These are phyloP conservation scores for Pseudogymnoascus sp. DNA, from an alignment of 2,329 filamentous ascomycete species.

Conservation along the genomic window DNA sequence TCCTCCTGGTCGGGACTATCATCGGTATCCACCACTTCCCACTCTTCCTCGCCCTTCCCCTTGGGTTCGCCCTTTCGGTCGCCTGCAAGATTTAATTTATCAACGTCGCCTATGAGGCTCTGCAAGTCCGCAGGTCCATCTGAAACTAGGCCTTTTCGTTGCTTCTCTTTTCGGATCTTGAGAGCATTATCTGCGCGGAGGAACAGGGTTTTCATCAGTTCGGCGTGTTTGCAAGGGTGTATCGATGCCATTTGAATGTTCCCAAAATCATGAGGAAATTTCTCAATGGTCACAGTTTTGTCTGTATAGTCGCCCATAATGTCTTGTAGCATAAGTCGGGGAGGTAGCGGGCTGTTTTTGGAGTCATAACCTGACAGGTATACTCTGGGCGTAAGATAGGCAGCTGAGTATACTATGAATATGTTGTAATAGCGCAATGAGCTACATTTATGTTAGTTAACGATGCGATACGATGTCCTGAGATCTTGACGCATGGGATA, in stretches of 20 bases:
- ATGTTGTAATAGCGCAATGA: too few relatives aligned
- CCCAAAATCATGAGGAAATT: slow-evolving; percentile 75
- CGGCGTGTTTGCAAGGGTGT: slow-evolving; percentile 93
- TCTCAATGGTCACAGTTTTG: slow-evolving; percentile 96
- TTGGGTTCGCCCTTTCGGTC: neutral
- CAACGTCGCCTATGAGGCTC: too few relatives aligned
- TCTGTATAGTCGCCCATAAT: slow-evolving; percentile 95
- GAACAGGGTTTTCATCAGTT: slow-evolving; percentile 94
- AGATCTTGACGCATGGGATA: slow-evolving; percentile 11
- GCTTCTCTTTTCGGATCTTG: slow-evolving; percentile 77
- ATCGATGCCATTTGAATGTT: slow-evolving; percentile 85
- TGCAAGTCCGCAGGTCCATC: slow-evolving; percentile 46
- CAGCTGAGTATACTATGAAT: slow-evolving; percentile 73
- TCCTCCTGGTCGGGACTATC: slow-evolving; percentile 59
- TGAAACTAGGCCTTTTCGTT: slow-evolving; percentile 28
- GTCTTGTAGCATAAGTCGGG: slow-evolving; percentile 88
- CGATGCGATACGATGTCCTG: slow-evolving; percentile 45
- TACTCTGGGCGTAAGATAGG: slow-evolving; percentile 95
- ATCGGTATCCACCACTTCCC: slow-evolving; percentile 54
- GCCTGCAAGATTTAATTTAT: slow-evolving; percentile 47
- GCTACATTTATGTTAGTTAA: slow-evolving; percentile 13
- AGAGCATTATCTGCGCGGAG: slow-evolving; percentile 91
- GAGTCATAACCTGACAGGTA: slow-evolving; percentile 82
- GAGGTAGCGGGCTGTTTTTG: slow-evolving; percentile 70
- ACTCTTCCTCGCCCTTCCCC: slow-evolving; percentile 47